Evolutionary conservation across 176 grass and related monocot genomes (phyloP).

Genomic region (Oryza glumipatula): DNA sequence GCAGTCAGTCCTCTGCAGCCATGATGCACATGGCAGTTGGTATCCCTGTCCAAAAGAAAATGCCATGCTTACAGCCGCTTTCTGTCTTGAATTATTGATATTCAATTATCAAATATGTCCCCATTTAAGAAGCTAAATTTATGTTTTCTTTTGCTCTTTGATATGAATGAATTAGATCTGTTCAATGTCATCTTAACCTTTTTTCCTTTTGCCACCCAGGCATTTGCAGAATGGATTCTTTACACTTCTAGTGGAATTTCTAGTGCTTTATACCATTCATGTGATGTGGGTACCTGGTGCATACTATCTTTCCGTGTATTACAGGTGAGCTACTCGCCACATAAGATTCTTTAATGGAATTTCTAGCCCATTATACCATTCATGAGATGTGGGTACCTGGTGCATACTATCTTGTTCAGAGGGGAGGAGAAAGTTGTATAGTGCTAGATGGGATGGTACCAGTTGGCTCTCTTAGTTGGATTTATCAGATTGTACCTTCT

Average conservation of each 20-base stretch:
- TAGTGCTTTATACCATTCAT: slow-evolving; percentile 91
- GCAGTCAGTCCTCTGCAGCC: neutral
- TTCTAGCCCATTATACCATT: slow-evolving; percentile 85
- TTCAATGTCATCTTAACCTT: slow-evolving; percentile 39
- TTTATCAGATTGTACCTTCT: neutral
- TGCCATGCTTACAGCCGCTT: neutral
- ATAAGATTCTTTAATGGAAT: slow-evolving; percentile 77
- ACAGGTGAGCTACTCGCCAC: slow-evolving; percentile 57
- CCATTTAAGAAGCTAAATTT: slow-evolving; percentile 24
- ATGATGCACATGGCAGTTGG: neutral
- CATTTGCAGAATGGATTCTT: slow-evolving; percentile 95
- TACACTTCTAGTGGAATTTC: slow-evolving; percentile 95
- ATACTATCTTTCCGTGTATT: slow-evolving; percentile 87
- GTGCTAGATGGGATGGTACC: neutral
- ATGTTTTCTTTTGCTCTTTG: slow-evolving; percentile 2
- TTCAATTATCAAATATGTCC: slow-evolving; percentile 3
- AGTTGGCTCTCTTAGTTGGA: neutral
- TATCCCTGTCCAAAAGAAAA: slow-evolving; percentile 7
- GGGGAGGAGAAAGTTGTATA: neutral
- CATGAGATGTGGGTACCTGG: slow-evolving; percentile 95
- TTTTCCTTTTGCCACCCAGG: slow-evolving; percentile 49
- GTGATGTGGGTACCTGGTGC: slow-evolving; percentile 96
- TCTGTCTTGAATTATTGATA: slow-evolving; percentile 28
- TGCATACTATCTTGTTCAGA: slow-evolving; percentile 22
- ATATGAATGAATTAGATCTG: neutral